Percentiles rank a stretch among this genome's conserved stretches.
phyloP scores from a whole-genome alignment of 2,329 filamentous ascomycete species.

The Emmonsiellopsis sp. region DNA sequence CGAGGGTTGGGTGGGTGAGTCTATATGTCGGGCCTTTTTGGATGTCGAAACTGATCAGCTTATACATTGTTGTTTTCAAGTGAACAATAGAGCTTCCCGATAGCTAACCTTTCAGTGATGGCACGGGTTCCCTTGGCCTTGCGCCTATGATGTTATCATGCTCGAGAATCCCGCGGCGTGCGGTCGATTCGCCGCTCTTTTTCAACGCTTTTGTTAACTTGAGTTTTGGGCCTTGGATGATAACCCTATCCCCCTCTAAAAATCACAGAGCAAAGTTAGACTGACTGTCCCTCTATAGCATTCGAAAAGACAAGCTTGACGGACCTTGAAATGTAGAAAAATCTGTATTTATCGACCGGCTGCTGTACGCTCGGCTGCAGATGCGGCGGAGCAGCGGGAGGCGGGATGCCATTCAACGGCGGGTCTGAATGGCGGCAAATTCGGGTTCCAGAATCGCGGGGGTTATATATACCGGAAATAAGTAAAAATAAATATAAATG shows the following conservation, averaged over 20 bases:
- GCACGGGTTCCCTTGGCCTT: conserved; percentile 48
- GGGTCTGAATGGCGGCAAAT: not conserved
- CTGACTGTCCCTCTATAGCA: no score
- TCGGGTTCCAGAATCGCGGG: not conserved
- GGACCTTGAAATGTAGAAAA: conserved; percentile 31
- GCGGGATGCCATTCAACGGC: conserved; percentile 9
- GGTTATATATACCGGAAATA: not conserved
- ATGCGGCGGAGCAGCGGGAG: conserved; percentile 6
- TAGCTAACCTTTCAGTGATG: conserved; percentile 40
- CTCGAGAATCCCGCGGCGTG: conserved; percentile 27
- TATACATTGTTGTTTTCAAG: not conserved
- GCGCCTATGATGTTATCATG: conserved; percentile 56
- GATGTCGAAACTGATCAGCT: conserved; percentile 1
- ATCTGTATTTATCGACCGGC: conserved; percentile 25
- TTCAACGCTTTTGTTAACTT: conserved; percentile 34
- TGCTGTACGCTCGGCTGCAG: conserved; percentile 3
- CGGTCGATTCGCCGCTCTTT: conserved; percentile 25
- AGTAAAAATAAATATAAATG: not conserved
- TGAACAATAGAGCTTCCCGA: not conserved
- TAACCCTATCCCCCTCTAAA: conserved; percentile 35
- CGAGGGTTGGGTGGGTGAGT: conserved; percentile 57
- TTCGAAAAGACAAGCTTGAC: not conserved
- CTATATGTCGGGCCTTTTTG: conserved; percentile 39
- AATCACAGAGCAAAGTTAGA: no score
- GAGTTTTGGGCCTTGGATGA: conserved; percentile 29